Evolutionary conservation across 1,284 basidiomycete species (phyloP).

Genomic region (Phlebopus sp.): DNA sequence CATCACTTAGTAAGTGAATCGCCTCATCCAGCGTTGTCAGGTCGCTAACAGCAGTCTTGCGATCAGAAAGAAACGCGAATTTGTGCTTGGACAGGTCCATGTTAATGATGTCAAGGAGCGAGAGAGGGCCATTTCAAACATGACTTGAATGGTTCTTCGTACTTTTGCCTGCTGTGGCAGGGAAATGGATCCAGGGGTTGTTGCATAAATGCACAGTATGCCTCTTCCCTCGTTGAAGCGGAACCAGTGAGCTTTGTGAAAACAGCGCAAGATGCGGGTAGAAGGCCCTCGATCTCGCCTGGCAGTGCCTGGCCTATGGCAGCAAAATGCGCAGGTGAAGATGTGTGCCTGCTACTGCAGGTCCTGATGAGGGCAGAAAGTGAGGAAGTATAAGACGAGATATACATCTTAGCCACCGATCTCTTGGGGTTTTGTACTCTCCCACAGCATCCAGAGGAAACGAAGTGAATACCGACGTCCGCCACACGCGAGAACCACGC

Average conservation of each 20-base stretch:
- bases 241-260: neutral
- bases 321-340: neutral
- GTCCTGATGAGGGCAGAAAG: slow-evolving; percentile 22
- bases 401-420: slow-evolving; percentile 22
- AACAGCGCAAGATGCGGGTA: neutral
- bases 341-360: neutral
- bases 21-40: slow-evolving; percentile 1
- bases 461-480: slow-evolving; percentile 29
- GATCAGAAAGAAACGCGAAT: slow-evolving; percentile 17
- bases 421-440: slow-evolving; percentile 1
- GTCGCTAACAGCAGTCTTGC: slow-evolving; percentile 16
- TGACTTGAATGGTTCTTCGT: slow-evolving; percentile 15
- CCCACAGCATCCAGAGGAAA: slow-evolving; percentile 37
- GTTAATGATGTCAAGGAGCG: neutral
- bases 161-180: slow-evolving; percentile 9
- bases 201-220: neutral
- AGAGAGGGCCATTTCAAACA: slow-evolving; percentile 1
- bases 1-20: slow-evolving; percentile 12
- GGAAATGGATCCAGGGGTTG: slow-evolving; percentile 15
- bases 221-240: neutral
- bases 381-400: slow-evolving; percentile 33
- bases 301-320: slow-evolving; percentile 6
- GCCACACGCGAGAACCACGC: slow-evolving; percentile 32
- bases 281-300: neutral
- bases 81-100: slow-evolving; percentile 3